Evolutionary conservation across 495 filamentous ascomycete genomes (phyloP).

Genomic region (Letharia columbiana): DNA sequence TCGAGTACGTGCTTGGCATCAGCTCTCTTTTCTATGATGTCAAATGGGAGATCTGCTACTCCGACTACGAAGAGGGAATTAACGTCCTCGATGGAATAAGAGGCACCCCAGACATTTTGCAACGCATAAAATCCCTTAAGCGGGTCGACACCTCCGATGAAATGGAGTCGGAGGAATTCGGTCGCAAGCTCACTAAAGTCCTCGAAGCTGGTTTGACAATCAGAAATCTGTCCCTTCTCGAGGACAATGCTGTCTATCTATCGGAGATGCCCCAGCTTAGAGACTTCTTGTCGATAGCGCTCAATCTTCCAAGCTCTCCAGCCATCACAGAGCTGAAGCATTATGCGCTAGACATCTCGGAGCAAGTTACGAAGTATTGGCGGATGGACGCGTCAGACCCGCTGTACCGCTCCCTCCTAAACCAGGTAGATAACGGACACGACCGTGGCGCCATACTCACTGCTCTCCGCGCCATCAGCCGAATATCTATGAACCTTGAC

Average conservation of each 20-base stretch:
- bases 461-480: constrained; percentile 72
- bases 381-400: constrained; percentile 45
- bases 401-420: constrained; percentile 43
- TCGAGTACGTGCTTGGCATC: constrained; percentile 70
- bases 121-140: constrained; percentile 52
- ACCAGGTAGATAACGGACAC: constrained; percentile 43
- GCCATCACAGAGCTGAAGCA: constrained; percentile 79
- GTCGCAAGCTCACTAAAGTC: constrained; percentile 60
- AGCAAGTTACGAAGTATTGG: constrained; percentile 78
- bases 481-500: constrained; percentile 77
- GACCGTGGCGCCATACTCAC: constrained; percentile 84
- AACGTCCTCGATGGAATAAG: constrained; percentile 63
- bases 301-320: constrained; percentile 69
- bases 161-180: constrained; percentile 64
- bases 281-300: constrained; percentile 70
- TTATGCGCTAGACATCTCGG: constrained; percentile 85
- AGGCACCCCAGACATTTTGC: constrained; percentile 66
- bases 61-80: constrained; percentile 42
- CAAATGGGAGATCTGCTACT: constrained; percentile 70
- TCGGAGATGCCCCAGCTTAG: constrained; percentile 61
- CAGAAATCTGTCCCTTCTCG: constrained; percentile 84
- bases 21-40: constrained; percentile 68
- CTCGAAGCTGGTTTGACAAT: constrained; percentile 82
- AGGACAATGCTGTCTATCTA: constrained; percentile 79
- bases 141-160: constrained; percentile 54